Evolutionary conservation across 352 stramenopile species (phyloP), one percentile per base, ranked within the genome.

Genomic region (Phytophthora brassicae): DNA sequence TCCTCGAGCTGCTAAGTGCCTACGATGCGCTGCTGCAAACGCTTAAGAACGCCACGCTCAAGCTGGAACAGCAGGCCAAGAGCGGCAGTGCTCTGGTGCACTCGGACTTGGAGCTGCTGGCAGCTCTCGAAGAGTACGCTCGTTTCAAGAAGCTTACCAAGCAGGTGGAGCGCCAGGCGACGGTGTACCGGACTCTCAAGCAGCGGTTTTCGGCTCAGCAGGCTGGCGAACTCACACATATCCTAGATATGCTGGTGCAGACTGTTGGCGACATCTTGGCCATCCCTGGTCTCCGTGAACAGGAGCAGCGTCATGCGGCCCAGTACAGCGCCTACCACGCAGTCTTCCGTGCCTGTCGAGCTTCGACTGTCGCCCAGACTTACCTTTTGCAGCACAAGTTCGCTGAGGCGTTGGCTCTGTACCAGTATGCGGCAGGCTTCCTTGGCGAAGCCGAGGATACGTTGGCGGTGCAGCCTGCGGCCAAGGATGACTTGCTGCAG

Each of bases 231-330:
- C 56, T 94, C 19, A 88, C 74, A 20, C 85, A 94, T 68, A 84
- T 94, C 41, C 67, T 94, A 13, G 79, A 92, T 50, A 92, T 92
- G 85, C 60, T 94, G 1, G 74, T 94, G 41, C 85, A 92, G 70
- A 88, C 73, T 58, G 78, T 92, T 16, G 74, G 72, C n/a, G 83
- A 92, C 49, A 94, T 94, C 52, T 38, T 89, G 26, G 72, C 67
- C 47, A 85, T 94, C 29, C 83, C 83, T 23, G 75, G 72, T 7
- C 66, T 92, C 23, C 52, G 31, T 26, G 80, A 90, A 35, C 74
- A 75, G 33, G 80, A 90, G 41, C 60, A 74, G 52, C 71, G 81
- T 49, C 55, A 74, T 23, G 64, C 64, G 1, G 74, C 81, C 8
- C 80, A 86, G 55, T 92, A 89, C 74, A 85, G 66, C 20, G 76